Evolutionary conservation across 208 protist species (phyloP).

Genomic region (Trypanosomatidae sp.): DNA sequence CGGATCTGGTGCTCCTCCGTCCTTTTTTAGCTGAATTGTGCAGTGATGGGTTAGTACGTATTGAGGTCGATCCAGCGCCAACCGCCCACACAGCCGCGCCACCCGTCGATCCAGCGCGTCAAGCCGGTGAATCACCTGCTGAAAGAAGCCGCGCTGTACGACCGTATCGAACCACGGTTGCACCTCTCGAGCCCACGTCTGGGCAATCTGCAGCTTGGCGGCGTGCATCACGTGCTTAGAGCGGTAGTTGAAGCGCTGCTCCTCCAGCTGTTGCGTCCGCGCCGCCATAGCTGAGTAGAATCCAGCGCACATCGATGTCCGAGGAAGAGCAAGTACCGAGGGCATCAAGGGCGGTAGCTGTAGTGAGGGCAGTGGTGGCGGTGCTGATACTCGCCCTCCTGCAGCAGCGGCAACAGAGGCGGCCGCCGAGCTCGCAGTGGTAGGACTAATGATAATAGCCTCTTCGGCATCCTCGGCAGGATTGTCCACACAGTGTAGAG

Average conservation of each 20-base stretch:
- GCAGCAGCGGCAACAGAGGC: neutral
- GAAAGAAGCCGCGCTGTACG: constrained; percentile 18
- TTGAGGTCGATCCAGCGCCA: constrained; percentile 20
- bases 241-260: neutral
- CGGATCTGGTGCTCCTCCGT: neutral
- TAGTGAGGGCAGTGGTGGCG: neutral
- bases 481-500: neutral
- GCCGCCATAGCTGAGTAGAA: neutral
- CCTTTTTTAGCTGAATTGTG: neutral
- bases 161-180: constrained; percentile 35
- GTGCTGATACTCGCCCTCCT: neutral
- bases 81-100: constrained; percentile 7
- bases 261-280: constrained; percentile 1
- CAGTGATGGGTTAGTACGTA: constrained; percentile 9
- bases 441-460: constrained; percentile 2
- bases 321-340: neutral
- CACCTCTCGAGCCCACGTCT: constrained; percentile 26
- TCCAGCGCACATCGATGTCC: neutral
- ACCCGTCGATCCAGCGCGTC: constrained; percentile 10
- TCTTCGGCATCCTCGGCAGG: neutral
- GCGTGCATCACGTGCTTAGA: constrained; percentile 8
- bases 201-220: constrained; percentile 31
- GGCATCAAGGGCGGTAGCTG: neutral
- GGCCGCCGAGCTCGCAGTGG: neutral
- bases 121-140: constrained; percentile 6